Evolutionary conservation across 768 basidiomycete genomes (phyloP).

Genomic region (Cyclocybe aegerita): DNA sequence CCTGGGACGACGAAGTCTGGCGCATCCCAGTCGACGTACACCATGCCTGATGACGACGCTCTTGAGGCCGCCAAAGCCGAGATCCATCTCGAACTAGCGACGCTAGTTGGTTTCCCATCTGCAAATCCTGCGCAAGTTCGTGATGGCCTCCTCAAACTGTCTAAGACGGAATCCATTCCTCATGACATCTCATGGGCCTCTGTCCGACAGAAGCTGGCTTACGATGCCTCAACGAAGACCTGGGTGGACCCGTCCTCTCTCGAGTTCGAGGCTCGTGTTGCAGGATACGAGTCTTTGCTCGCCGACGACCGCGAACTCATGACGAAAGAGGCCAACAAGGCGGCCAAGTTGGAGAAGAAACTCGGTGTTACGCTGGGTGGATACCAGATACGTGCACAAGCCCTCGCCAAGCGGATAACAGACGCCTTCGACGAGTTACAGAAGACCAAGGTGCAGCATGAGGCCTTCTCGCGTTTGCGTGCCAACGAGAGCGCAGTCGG

Average conservation of each 20-base stretch:
- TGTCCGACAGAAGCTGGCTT: conserved; percentile 60
- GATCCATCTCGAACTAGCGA: conserved; percentile 81
- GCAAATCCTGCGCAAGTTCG: conserved; percentile 79
- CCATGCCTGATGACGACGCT: conserved; percentile 74
- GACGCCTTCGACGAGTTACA: conserved; percentile 74
- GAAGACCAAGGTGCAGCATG: conserved; percentile 64
- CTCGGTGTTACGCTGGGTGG: conserved; percentile 86
- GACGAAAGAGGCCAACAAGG: conserved; percentile 78
- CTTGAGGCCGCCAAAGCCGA: conserved; percentile 66
- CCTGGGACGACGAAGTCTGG: conserved; percentile 85
- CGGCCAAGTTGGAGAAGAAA: conserved; percentile 88
- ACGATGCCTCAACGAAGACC: conserved; percentile 40
- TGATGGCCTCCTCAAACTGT: conserved; percentile 66
- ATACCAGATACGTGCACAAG: conserved; percentile 75
- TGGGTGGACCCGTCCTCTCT: conserved; percentile 72
- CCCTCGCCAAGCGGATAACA: conserved; percentile 59
- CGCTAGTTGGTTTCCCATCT: conserved; percentile 79
- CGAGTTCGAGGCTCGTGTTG: conserved; percentile 55
- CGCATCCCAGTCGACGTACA: conserved; percentile 64
- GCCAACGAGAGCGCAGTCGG: conserved; percentile 73
- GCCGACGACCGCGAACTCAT: conserved; percentile 67
- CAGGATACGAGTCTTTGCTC: conserved; percentile 64
- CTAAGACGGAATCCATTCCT: conserved; percentile 61
- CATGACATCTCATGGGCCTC: conserved; percentile 72
- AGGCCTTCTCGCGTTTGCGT: conserved; percentile 76